Base-by-base conservation (phyloP, 352 stramenopile genomes). In the Globisporangium splendens region DNA sequence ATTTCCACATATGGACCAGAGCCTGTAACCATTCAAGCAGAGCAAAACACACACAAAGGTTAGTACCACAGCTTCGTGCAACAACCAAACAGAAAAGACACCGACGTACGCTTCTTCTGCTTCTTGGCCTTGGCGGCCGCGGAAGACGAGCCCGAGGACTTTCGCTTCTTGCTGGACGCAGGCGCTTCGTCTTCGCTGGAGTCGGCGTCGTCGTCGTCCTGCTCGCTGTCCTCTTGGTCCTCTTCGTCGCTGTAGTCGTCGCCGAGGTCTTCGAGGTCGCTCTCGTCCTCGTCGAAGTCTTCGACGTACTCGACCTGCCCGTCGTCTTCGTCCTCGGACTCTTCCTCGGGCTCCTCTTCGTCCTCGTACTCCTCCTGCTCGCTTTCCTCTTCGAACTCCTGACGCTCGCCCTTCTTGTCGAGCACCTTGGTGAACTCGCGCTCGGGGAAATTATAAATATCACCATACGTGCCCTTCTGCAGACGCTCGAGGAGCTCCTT, bases 401-500 rank as follows among this genome's bases (percentile, higher is more conserved):
- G 82, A 67, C 86, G 91, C 59, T 90, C 80, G 58, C 82, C 79
- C 52, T 86, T 79, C 66, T 83, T 73, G 46, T 90, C 83, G 33
- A 96, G 65, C 51, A 95, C 83, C 43, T 94, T 93, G 57, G 88
- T 80, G 69, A 97, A 96, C 65, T 96, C 76, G 64, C 75, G 83
- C 76, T 98, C 89, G 46, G 96, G 95, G 78, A 99, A 99, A 77
- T 99, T 99, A 84, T 99, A 99, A 79, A 99, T 99, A 83, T 99
- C 97, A 57, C 96, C 97, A 79, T 99, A 99, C 7, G 96, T 99
- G 66, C 96, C 97, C 69, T 98, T 97, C 62, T 98, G 75, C 59
- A 99, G 75, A 42, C 97, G 88, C 72, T 99, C 94, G 24, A 99
- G 85, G 59, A 99, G 83, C 81, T 99, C 97, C 71, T 97, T 98